A percentile compares a stretch with the other conserved stretches of the same genome.
These are phyloP conservation scores for Fusarium sp. DNA, from an alignment of 2,329 filamentous ascomycete species.

Conservation along the genomic window DNA sequence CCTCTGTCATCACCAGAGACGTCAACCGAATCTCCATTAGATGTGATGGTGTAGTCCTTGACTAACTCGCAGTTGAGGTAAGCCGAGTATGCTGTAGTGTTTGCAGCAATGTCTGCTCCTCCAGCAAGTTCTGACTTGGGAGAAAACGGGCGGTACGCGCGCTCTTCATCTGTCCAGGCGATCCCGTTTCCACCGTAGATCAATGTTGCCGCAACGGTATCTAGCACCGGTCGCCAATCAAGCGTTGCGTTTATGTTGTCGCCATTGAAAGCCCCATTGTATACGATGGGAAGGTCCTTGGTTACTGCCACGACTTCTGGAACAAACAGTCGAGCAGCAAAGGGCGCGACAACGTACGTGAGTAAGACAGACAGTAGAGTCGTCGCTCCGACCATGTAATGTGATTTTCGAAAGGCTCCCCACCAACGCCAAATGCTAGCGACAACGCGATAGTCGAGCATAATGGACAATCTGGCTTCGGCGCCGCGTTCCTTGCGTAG, in stretches of 20 bases:
- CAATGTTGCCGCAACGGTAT: slow-evolving; percentile 21
- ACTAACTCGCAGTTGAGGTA: slow-evolving; percentile 23
- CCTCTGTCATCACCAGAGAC: slow-evolving; percentile 21
- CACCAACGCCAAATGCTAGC: slow-evolving; percentile 28
- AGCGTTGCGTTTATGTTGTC: slow-evolving; percentile 17
- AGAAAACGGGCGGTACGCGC: slow-evolving; percentile 26
- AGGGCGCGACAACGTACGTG: slow-evolving; percentile 20
- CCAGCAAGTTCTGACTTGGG: not conserved
- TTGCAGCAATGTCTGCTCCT: slow-evolving; percentile 2
- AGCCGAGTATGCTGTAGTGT: slow-evolving; percentile 21
- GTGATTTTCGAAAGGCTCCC: slow-evolving; percentile 29
- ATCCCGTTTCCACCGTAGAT: slow-evolving; percentile 20
- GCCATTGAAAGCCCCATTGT: slow-evolving; percentile 12
- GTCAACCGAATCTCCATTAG: not conserved
- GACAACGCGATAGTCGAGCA: slow-evolving; percentile 27
- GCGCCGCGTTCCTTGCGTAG: slow-evolving; percentile 22
- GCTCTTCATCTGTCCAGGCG: slow-evolving; percentile 25
- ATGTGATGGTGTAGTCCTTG: slow-evolving; percentile 12
- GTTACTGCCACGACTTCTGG: slow-evolving; percentile 15
- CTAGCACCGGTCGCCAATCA: slow-evolving; percentile 34
- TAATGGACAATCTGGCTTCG: slow-evolving; percentile 16
- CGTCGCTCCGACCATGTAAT: slow-evolving; percentile 22
- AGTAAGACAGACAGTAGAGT: slow-evolving; percentile 28
- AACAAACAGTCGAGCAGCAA: slow-evolving; percentile 35
- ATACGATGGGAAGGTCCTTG: slow-evolving; percentile 1